Evolutionary conservation across 768 basidiomycete genomes (phyloP).

Genomic region (Asterophora lycoperdoides): DNA sequence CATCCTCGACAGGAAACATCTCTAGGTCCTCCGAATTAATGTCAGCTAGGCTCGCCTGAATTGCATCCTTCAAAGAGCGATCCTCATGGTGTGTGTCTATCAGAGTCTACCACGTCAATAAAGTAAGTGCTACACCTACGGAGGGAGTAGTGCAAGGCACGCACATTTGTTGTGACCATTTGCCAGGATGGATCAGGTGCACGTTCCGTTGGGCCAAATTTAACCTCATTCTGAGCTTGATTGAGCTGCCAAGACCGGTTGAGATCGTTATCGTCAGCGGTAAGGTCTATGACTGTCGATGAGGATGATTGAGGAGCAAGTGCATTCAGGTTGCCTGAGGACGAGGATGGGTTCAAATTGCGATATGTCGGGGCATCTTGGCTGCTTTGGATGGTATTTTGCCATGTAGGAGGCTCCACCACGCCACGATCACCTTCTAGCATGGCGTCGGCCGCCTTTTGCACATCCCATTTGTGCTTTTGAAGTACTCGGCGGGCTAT

Average conservation of each 20-base stretch:
- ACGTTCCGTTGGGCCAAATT: slow-evolving; percentile 57
- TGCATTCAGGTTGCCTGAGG: slow-evolving; percentile 1
- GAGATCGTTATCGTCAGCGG: slow-evolving; percentile 51
- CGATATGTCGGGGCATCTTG: slow-evolving; percentile 15
- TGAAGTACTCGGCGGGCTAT: slow-evolving; percentile 53
- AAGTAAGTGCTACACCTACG: not conserved
- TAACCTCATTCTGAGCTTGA: slow-evolving; percentile 37
- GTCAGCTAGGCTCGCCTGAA: slow-evolving; percentile 64
- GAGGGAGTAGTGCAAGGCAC: slow-evolving; percentile 11
- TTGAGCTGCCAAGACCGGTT: slow-evolving; percentile 51
- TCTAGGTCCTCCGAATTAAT: slow-evolving; percentile 49
- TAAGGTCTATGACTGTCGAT: slow-evolving; percentile 54
- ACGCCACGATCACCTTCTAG: slow-evolving; percentile 48
- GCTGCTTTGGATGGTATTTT: slow-evolving; percentile 19
- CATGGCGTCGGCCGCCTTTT: slow-evolving; percentile 52
- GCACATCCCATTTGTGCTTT: slow-evolving; percentile 55
- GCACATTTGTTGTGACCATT: slow-evolving; percentile 64
- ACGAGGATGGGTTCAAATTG: slow-evolving; percentile 10
- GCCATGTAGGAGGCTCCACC: slow-evolving; percentile 18
- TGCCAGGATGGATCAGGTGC: slow-evolving; percentile 67
- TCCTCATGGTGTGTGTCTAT: slow-evolving; percentile 47
- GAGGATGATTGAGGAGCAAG: slow-evolving; percentile 16
- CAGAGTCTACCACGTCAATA: slow-evolving; percentile 26
- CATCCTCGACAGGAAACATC: slow-evolving; percentile 47
- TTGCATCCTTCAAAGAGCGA: slow-evolving; percentile 61